Conservation (phyloP, 495 filamentous ascomycete genomes). For the Rostrohypoxylon terebratum region DNA sequence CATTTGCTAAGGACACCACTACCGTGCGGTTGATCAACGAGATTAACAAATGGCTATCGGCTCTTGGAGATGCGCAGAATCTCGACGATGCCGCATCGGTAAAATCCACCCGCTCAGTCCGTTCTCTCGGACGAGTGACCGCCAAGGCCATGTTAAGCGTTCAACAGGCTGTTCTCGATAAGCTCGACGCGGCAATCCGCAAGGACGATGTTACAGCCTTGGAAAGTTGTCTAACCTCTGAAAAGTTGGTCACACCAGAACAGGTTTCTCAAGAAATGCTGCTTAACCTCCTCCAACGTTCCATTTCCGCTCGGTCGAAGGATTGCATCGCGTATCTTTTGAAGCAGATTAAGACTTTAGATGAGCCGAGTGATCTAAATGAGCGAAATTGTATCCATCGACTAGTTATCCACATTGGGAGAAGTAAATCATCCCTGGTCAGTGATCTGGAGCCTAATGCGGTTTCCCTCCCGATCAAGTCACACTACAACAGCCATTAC, state of each 20-base stretch:
- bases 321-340: slow-evolving; percentile 77
- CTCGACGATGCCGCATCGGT: slow-evolving; percentile 77
- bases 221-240: slow-evolving; percentile 66
- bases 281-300: slow-evolving; percentile 83
- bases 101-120: slow-evolving; percentile 65
- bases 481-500: slow-evolving; percentile 71
- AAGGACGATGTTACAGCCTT: slow-evolving; percentile 75
- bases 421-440: slow-evolving; percentile 73
- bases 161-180: slow-evolving; percentile 72
- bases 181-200: slow-evolving; percentile 80
- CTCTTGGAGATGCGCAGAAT: slow-evolving; percentile 76
- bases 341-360: slow-evolving; percentile 71
- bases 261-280: slow-evolving; percentile 70
- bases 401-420: slow-evolving; percentile 87
- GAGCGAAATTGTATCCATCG: slow-evolving; percentile 93
- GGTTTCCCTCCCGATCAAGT: slow-evolving; percentile 60
- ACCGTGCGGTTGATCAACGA: slow-evolving; percentile 74
- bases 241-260: slow-evolving; percentile 65
- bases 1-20: slow-evolving; percentile 82
- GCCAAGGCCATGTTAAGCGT: slow-evolving; percentile 78
- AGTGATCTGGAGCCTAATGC: slow-evolving; percentile 62
- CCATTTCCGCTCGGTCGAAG: slow-evolving; percentile 77
- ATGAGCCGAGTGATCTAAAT: slow-evolving; percentile 92
- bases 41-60: slow-evolving; percentile 92
- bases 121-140: slow-evolving; percentile 76